Evolutionary conservation across 176 grass and related monocot species (phyloP), one percentile per base, ranked within the genome.

Genomic region (Hyparrhenia diplandra): DNA sequence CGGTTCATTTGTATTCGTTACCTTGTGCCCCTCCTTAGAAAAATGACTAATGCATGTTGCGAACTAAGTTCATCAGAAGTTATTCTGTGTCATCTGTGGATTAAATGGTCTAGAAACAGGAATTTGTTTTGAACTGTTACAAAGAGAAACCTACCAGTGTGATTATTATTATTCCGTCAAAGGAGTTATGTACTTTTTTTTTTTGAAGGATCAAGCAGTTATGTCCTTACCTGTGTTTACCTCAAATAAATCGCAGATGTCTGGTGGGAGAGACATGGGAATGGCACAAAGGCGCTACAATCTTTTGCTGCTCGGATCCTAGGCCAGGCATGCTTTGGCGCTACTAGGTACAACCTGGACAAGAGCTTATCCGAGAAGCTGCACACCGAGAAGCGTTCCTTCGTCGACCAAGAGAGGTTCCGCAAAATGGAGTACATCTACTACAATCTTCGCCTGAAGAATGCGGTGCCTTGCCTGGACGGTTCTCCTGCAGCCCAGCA

Each of bases 241-340:
- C 35, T 69, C 62, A 60, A 76, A 66, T 58, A 60, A 76, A 66
- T 69, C 71, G 68, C 76, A 98, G 95, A 85, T 20, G 10, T 28
- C 39, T 98, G 95, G 95, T 98, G 95, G 95, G 85, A 27, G 17
- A 47, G 73, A 28, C 55, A 93, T 17, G 95, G 90, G 36, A 39
- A 4, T 8, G 75, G 60, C 57, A 85, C 81, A 3, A 69, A 70
- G 2, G 84, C 89, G 10, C 78, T 98, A 41, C 88, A 87, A 43
- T 80, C 31, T 2, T 29, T 98, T 14, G 92, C 92, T 2, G 59
- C 43, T 0, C 67, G 62, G 32, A 70, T 94, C 59, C 72, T 98
- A 17, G 92, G 84, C 71, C 95, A 94, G 80, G 82, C 90, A 13
- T 94, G 92, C 78, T 83, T 85, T 27, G 92, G 92, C 39, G 79